phyloP scores from a whole-genome alignment of 139 green algal species.

The Chlorella sorokiniana region DNA sequence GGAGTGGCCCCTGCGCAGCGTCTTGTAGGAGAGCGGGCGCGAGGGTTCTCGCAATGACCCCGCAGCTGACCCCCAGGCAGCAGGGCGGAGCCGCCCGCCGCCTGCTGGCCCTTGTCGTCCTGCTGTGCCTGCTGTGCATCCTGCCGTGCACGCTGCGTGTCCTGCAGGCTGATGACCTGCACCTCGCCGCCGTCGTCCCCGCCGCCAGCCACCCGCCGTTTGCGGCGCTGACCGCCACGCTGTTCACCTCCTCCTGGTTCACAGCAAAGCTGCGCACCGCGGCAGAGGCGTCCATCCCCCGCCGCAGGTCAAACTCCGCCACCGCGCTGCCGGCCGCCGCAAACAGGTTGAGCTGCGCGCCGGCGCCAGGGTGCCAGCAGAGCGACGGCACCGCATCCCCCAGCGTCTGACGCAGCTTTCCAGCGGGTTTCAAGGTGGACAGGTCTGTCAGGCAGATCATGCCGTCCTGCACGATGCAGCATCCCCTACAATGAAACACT shows the following conservation, averaged over 20 bases:
- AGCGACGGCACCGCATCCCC: constrained; percentile 33
- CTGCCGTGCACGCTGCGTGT: background rate
- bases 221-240: constrained; percentile 28
- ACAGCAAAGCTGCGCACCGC: constrained; percentile 30
- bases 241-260: constrained; percentile 59
- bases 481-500: background rate
- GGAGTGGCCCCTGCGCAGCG: constrained; percentile 54
- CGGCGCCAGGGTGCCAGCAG: background rate
- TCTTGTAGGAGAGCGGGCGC: constrained; percentile 41
- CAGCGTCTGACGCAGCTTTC: background rate
- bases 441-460: constrained; percentile 38
- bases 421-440: background rate
- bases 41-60: background rate
- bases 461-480: constrained; percentile 18
- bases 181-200: constrained; percentile 64
- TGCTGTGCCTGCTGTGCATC: background rate
- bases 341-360: constrained; percentile 16
- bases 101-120: background rate
- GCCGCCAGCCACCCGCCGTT: constrained; percentile 53
- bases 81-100: background rate
- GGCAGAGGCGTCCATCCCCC: constrained; percentile 4
- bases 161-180: constrained; percentile 51
- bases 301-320: constrained; percentile 35
- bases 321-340: constrained; percentile 5
- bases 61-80: background rate